Evolutionary conservation across 2,329 filamentous ascomycete genomes (phyloP).

Genomic region (Penicillium sclerotigenum): DNA sequence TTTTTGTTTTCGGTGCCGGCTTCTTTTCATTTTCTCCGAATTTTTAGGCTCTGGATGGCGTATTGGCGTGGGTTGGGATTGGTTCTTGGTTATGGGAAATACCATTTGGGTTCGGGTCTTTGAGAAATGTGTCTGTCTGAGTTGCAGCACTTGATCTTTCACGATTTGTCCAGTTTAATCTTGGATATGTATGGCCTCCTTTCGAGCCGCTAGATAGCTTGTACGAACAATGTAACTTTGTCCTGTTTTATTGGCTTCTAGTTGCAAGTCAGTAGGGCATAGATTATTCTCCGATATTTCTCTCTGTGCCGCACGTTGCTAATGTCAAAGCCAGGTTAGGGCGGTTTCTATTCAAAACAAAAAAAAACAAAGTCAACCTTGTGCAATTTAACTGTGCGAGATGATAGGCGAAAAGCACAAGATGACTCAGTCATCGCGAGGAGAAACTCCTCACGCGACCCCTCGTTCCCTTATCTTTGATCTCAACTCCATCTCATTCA

Average conservation of each 20-base stretch:
- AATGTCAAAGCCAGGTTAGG: not conserved
- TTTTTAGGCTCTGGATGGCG: constrained; percentile 17
- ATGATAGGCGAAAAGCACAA: not conserved
- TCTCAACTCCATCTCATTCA: not conserved
- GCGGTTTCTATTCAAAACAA: too few species aligned
- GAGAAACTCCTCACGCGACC: not conserved
- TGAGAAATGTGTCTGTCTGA: constrained; percentile 14
- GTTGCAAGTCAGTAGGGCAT: not conserved
- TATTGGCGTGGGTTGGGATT: constrained; percentile 20
- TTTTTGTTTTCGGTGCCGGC: constrained; percentile 11
- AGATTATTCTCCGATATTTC: not conserved
- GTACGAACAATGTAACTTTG: constrained; percentile 22
- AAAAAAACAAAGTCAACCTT: too few species aligned
- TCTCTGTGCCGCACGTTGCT: not conserved
- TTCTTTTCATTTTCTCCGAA: not conserved
- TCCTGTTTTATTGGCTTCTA: not conserved
- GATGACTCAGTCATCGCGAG: not conserved
- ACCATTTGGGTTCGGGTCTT: constrained; percentile 14
- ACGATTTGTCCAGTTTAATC: constrained; percentile 24
- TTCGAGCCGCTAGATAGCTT: constrained; percentile 16
- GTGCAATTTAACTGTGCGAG: not conserved
- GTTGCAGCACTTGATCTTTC: constrained; percentile 10
- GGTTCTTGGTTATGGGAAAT: constrained; percentile 22
- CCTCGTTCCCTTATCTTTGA: not conserved
- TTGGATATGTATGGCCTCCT: constrained; percentile 13